Base-by-base conservation (phyloP, 2,329 filamentous ascomycete genomes). In the Gnomoniopsis sp. region DNA sequence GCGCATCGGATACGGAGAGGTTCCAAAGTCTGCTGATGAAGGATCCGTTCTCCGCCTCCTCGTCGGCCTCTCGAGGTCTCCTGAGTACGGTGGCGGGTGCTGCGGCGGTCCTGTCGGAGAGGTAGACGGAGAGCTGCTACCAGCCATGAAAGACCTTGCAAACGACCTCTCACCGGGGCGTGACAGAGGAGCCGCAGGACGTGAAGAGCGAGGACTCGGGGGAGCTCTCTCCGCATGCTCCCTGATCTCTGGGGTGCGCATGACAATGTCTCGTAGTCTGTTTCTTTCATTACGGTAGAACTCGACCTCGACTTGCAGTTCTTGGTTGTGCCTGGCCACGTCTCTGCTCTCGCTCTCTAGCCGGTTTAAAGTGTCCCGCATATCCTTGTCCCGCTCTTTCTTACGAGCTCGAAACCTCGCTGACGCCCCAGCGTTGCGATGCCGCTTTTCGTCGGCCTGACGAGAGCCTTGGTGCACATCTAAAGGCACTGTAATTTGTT, bases 391-490 rank as follows among this genome's bases (percentile, higher is more conserved):
- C 70, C 89, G 88, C 68, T 92, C 90, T 74, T 96, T 96, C 68
- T 91, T 87, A 60, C 92, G 83, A 68, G 87, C 85, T 57, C 91
- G 84, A 64, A 96, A 95, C 60, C 91, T 83, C 50, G 90, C 90
- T 58, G 91, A 96, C 6, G 91, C 91, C 50, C 89, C 89, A 44
- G 91, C 91, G 68, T 96, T 96, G 53, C 91, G 84, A 71, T 89
- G 88, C 57, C 91, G 82, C 74, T 95, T 96, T 72, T 96, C 90
- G 67, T 95, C 90, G 43, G 90, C 89, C 66, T 90, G 86, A 65
- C 87, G 88, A 14, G 91, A 96, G 14, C 88, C 91, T 66, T 91
- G 88, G 65, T 91, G 88, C 47, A 90, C 86, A 69, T 96, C 91
- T 11, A 93, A 86, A 15, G 88, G 87, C 51, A 93, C 85, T 11